These are phyloP conservation scores for Ochromonas danica DNA, from an alignment of 108 stramenopile genomes.

Conservation along the genomic window DNA sequence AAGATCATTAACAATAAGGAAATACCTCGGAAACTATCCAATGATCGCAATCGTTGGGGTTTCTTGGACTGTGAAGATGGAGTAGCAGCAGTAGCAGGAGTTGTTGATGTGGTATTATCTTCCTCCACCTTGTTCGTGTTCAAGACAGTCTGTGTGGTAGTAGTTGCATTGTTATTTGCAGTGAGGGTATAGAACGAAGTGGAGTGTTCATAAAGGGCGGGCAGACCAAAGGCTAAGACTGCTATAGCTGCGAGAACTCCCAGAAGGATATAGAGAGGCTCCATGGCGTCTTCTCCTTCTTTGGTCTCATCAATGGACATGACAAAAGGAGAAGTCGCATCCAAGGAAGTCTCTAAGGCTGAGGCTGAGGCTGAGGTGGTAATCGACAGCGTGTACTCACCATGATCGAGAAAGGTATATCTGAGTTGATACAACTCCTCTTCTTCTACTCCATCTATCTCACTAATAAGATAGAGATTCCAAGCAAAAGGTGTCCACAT, in stretches of 20 bases:
- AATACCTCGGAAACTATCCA: conserved; percentile 40
- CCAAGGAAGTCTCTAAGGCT: neutral
- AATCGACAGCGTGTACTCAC: neutral
- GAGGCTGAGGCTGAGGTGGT: neutral
- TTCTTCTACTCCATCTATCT: neutral
- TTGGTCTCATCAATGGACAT: neutral
- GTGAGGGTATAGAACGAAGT: neutral
- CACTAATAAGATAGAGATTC: neutral
- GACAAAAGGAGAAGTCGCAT: neutral
- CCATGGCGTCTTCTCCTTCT: neutral
- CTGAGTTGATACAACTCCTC: neutral
- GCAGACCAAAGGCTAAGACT: neutral
- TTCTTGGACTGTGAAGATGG: neutral
- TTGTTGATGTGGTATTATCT: neutral
- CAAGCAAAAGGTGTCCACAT: neutral
- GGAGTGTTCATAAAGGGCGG: neutral
- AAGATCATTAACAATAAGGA: conserved; percentile 42
- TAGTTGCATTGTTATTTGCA: neutral
- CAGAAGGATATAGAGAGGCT: neutral
- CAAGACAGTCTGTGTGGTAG: neutral
- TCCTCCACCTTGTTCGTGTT: neutral
- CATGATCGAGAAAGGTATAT: neutral
- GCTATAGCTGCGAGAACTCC: neutral
- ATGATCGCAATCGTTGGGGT: conserved; percentile 11
- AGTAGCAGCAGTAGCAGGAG: neutral